A percentile compares a stretch with the other conserved stretches of the same genome.
Conservation (phyloP, 2,329 filamentous ascomycete genomes). For the Aspergillus sp. region DNA sequence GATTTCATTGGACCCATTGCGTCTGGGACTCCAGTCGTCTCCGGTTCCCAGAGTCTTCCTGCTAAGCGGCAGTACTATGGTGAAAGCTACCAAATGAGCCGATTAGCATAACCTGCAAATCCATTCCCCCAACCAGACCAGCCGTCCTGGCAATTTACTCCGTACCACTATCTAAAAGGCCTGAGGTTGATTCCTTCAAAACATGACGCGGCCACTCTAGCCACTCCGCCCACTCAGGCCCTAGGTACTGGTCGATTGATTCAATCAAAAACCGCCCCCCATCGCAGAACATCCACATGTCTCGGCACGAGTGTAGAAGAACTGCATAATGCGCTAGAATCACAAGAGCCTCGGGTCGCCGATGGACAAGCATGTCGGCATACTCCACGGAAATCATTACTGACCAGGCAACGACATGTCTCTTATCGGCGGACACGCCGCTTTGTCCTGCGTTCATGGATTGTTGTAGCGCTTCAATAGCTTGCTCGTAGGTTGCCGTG, state of each 20-base stretch:
- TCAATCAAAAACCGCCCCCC: slow-evolving; percentile 28
- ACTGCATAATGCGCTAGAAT: slow-evolving; percentile 42
- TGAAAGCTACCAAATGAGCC: no score
- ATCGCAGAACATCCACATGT: slow-evolving; percentile 37
- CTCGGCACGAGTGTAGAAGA: slow-evolving; percentile 32
- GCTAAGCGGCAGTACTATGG: no score
- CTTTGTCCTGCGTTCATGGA: not conserved
- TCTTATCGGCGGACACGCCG: not conserved
- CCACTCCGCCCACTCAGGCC: slow-evolving; percentile 28
- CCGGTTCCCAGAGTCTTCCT: no score
- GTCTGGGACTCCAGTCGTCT: no score
- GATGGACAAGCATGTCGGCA: slow-evolving; percentile 27
- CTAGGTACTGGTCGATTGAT: slow-evolving; percentile 24
- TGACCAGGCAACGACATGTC: slow-evolving; percentile 22
- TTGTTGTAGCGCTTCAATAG: not conserved
- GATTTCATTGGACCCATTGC: no score
- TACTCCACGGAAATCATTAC: slow-evolving; percentile 30
- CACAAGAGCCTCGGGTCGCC: slow-evolving; percentile 38
- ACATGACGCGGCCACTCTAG: slow-evolving; percentile 24
- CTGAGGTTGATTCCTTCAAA: not conserved
- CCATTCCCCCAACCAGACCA: no score
- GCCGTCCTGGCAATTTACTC: no score
- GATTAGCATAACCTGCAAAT: no score
- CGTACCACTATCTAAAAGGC: no score
- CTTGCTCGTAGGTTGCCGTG: not conserved